These are phyloP conservation scores for Sphagnum fallax DNA, from an alignment of 228 moss, liverwort and hornwort species.

Conservation along the genomic window DNA sequence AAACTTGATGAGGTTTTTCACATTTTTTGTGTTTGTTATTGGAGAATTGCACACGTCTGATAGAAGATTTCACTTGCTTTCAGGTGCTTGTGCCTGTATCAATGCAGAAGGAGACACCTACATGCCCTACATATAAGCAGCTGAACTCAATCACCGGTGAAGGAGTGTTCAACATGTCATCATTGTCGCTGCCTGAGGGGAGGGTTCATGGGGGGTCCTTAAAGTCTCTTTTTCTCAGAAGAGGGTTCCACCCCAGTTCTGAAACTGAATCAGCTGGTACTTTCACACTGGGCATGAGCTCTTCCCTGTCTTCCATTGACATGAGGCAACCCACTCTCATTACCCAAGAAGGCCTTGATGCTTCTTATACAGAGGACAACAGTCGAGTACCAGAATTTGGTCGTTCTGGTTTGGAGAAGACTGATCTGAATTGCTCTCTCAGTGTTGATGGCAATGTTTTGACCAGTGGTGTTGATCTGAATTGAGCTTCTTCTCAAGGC, in stretches of 20 bases:
- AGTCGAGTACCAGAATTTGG: conserved; percentile 34
- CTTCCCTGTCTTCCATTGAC: conserved; percentile 20
- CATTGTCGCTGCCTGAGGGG: conserved; percentile 62
- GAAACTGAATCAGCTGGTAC: conserved; percentile 16
- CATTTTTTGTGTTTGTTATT: too few relatives aligned
- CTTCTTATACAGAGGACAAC: conserved; percentile 33
- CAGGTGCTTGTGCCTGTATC: conserved; percentile 88
- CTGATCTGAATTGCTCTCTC: conserved; percentile 22
- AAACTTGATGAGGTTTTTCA: too few relatives aligned
- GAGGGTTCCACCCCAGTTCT: conserved; percentile 13
- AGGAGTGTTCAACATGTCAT: conserved; percentile 41
- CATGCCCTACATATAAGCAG: conserved; percentile 32
- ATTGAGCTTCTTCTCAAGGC: conserved; percentile 30
- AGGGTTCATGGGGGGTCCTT: conserved; percentile 85
- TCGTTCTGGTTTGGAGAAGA: conserved; percentile 38
- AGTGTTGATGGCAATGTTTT: conserved; percentile 88
- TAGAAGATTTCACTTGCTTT: not conserved
- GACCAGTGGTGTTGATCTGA: conserved; percentile 66
- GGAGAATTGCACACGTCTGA: too few relatives aligned
- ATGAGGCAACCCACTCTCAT: conserved; percentile 36
- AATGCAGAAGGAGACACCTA: conserved; percentile 82
- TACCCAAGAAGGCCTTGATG: conserved; percentile 18
- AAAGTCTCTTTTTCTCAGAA: conserved; percentile 28
- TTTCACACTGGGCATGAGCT: conserved; percentile 45
- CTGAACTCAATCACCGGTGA: conserved; percentile 46